These are phyloP conservation scores for Blastomyces parvus DNA, from an alignment of 2,329 filamentous ascomycete species.

Conservation along the genomic window DNA sequence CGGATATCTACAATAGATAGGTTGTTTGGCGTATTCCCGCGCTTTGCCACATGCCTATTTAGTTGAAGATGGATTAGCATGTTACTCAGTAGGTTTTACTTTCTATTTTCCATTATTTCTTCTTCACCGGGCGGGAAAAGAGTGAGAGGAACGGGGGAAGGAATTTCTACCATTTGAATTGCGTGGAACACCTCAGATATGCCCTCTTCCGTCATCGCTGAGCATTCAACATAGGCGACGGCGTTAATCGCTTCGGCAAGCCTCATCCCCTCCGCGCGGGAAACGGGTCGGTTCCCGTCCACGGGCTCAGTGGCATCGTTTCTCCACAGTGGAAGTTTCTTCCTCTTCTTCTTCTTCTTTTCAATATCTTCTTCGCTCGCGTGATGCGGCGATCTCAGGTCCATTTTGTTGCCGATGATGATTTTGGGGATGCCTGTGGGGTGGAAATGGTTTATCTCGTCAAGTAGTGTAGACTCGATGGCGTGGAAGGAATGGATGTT, in stretches of 20 bases:
- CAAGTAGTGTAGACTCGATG: not conserved
- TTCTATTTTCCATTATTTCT: not conserved
- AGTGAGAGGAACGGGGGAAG: not conserved
- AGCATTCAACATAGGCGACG: not conserved
- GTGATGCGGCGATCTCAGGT: not conserved
- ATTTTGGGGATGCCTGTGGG: not conserved
- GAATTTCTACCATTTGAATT: not conserved
- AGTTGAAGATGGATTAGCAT: not conserved
- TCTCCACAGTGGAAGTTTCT: not conserved
- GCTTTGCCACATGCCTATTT: not conserved
- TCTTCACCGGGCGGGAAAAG: not conserved
- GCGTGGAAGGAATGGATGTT: not conserved
- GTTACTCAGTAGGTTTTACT: not conserved
- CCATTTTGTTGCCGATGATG: not conserved
- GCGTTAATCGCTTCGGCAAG: not conserved
- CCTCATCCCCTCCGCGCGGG: not conserved
- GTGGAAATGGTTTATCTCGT: not conserved
- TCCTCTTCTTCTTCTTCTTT: not conserved
- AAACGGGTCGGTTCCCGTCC: not conserved
- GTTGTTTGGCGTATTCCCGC: not conserved
- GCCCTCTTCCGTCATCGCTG: not conserved
- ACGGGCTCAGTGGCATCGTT: not conserved
- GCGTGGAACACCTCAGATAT: not conserved
- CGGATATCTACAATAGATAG: not conserved
- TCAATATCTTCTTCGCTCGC: not conserved